Evolutionary conservation across 2,329 filamentous ascomycete genomes (phyloP), one percentile per base, ranked within the genome.

Genomic region (Chalaropsis ovoidea): DNA sequence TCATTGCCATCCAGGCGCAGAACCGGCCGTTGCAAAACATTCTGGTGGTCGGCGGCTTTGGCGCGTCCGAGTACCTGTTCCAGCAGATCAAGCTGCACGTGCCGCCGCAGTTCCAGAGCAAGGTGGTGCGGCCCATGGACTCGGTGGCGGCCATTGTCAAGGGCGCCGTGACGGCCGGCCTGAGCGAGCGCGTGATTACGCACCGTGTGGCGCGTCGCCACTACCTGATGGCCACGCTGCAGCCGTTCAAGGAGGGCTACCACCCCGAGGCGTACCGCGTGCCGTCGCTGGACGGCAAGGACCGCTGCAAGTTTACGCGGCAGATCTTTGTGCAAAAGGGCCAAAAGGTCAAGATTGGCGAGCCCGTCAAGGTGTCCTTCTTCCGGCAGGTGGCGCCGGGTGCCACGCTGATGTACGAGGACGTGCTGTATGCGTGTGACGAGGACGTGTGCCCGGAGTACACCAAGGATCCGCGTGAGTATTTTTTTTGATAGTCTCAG

Each of bases 291-390:
- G 94, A 99, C 72, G 94, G 94, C 72, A 96, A 96, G 76, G 94
- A 99, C 73, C 85, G 94, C 68, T 99, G 94, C 87, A 97, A 97
- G 78, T 97, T 97, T 75, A 97, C 94, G 1, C 82, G 94, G 64
- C 94, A 99, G 74, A 97, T 99, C 66, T 99, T 97, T 71, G 93
- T 99, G 69, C 94, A 96, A 73, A 97, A 96, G 79, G 94, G 94
- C 17, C 94, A 99, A 76, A 88, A 95, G 76, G 92, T 99, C 77
- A 97, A 97, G 86, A 97, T 96, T 75, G 94, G 94, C 72, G 94
- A 99, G 78, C 93, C 94, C 1, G 93, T 97, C 78, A 97, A 97
- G 81, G 94, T 97, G 56, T 95, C 90, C 10, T 97, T 97, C 78
- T 97, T 99, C 86, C 83, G 94, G 76, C 94, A 97, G 76, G 94